Conservation (phyloP, 2,329 filamentous ascomycete genomes). For the Verticillium klebahnii region DNA sequence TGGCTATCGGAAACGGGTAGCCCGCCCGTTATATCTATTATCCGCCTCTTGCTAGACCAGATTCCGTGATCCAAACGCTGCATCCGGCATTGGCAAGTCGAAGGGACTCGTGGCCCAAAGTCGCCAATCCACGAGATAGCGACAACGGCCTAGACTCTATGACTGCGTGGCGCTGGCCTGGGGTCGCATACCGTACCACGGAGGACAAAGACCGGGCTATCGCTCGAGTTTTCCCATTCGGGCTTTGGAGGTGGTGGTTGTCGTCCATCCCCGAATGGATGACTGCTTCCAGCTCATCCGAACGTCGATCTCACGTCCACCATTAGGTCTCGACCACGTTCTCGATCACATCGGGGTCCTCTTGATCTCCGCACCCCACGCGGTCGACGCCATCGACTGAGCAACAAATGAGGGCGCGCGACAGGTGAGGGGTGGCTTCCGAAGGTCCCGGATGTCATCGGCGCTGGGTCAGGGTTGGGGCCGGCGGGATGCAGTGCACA, state of each 20-base stretch:
- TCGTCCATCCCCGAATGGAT: background rate
- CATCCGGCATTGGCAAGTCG: background rate
- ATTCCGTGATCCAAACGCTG: background rate
- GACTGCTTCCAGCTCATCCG: background rate
- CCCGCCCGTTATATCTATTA: background rate
- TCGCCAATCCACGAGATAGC: background rate
- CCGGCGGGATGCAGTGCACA: background rate
- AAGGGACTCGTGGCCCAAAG: background rate
- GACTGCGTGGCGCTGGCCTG: background rate
- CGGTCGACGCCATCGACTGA: background rate
- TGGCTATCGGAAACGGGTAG: background rate
- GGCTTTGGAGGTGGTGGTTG: background rate
- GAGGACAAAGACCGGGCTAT: background rate
- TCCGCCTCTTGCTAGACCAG: background rate
- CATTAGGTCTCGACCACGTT: background rate
- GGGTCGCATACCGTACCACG: background rate
- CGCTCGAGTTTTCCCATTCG: background rate
- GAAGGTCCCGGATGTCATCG: background rate
- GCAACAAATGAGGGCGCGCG: background rate
- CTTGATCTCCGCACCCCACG: background rate
- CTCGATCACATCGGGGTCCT: background rate
- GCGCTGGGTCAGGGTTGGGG: background rate
- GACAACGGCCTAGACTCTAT: background rate
- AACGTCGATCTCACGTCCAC: background rate
- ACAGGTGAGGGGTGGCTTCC: background rate